phyloP scores from a whole-genome alignment of 768 basidiomycete species.

The Leccinum uliginosum region DNA sequence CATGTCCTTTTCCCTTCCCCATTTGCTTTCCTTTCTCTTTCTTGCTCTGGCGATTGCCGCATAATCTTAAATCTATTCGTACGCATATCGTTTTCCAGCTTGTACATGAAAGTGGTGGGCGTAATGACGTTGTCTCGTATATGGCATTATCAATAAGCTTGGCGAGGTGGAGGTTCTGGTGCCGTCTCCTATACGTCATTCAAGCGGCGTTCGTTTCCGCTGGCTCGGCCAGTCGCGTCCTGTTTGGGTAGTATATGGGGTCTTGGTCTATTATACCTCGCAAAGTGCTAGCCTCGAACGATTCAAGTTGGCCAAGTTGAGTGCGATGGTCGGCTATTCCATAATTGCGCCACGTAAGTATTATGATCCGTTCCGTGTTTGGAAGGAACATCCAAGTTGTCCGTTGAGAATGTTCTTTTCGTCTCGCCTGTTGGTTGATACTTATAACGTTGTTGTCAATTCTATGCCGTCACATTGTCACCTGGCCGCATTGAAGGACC shows the following conservation, averaged over 20 bases:
- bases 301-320: neutral
- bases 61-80: neutral
- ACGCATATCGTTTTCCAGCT: neutral
- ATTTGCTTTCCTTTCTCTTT: neutral
- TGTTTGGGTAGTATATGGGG: neutral
- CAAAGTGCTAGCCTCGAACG: neutral
- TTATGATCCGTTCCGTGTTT: neutral
- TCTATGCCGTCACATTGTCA: neutral
- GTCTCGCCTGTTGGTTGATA: neutral
- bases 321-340: neutral
- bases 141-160: neutral
- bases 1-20: neutral
- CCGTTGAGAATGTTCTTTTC: neutral
- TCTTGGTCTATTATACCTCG: neutral
- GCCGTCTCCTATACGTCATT: neutral
- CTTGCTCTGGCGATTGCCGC: neutral
- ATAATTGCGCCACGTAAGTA: neutral
- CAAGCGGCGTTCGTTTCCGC: neutral
- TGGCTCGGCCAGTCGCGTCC: neutral
- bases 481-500: neutral
- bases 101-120: neutral
- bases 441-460: neutral
- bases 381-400: neutral
- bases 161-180: neutral
- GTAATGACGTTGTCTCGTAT: neutral